Conservation (phyloP, 495 filamentous ascomycete genomes). For the Penicillium herquei region DNA sequence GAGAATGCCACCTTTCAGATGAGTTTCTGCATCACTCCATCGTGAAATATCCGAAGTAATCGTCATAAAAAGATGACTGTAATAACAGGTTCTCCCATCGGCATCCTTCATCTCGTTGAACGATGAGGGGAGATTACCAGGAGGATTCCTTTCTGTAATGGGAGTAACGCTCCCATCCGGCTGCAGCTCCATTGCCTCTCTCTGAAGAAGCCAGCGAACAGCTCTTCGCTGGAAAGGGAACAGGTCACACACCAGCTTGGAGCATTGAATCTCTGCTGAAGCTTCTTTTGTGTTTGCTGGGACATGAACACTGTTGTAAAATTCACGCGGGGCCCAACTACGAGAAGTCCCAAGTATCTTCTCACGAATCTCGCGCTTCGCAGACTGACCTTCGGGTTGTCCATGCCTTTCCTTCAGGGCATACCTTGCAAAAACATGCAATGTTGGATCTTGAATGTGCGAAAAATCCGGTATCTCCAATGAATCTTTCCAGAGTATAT, state of each 20-base stretch:
- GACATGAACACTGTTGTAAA: conserved; percentile 65
- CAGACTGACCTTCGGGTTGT: neutral
- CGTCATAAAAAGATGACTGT: conserved; percentile 65
- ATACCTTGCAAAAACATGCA: conserved; percentile 32
- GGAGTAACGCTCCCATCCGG: conserved; percentile 29
- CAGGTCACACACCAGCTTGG: conserved; percentile 48
- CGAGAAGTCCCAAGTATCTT: conserved; percentile 10
- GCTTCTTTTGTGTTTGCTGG: conserved; percentile 40
- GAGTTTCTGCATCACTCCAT: conserved; percentile 38
- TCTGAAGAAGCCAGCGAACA: conserved; percentile 64
- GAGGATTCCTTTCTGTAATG: conserved; percentile 3
- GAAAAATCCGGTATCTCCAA: conserved; percentile 25
- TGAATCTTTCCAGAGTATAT: conserved; percentile 41
- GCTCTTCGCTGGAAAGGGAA: conserved; percentile 73
- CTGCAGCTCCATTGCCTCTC: conserved; percentile 52
- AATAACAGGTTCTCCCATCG: conserved; percentile 50
- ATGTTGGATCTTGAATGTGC: conserved; percentile 15
- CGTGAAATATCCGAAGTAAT: conserved; percentile 51
- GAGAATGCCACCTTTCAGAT: conserved; percentile 62
- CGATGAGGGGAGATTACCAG: conserved; percentile 28
- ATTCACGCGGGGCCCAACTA: conserved; percentile 55
- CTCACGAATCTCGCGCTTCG: conserved; percentile 8
- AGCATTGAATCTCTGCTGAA: conserved; percentile 41
- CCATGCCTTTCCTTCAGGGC: conserved; percentile 21
- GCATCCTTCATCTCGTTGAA: conserved; percentile 43